Evolutionary conservation across 345 rosid species (phyloP).

Genomic region (Aquilaria sinensis): DNA sequence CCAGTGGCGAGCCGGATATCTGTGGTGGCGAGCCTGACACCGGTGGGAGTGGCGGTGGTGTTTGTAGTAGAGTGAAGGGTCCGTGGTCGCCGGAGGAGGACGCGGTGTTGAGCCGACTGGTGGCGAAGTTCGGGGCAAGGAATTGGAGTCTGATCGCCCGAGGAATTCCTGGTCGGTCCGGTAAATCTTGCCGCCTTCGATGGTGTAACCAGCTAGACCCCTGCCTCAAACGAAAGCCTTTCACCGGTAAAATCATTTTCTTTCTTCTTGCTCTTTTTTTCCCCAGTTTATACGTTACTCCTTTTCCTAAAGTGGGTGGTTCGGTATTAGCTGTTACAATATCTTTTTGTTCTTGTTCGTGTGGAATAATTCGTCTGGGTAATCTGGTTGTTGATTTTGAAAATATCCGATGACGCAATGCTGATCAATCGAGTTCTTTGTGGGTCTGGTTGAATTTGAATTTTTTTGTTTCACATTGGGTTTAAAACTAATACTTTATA

Average conservation of each 20-base stretch:
- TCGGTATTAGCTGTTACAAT: no score
- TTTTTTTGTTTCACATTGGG: no score
- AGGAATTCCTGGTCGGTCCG: constrained; percentile 74
- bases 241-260: constrained; percentile 37
- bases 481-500: no score
- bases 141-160: constrained; percentile 76
- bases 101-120: constrained; percentile 41
- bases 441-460: no score
- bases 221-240: constrained; percentile 66
- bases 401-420: no score
- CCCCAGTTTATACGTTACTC: no score
- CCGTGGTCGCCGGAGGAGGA: constrained; percentile 83
- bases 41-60: constrained; percentile 8
- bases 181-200: constrained; percentile 68
- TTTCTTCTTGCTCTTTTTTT: no score
- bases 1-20: background rate
- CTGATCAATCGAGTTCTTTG: no score
- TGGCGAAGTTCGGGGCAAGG: constrained; percentile 59
- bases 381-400: no score
- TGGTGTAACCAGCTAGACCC: constrained; percentile 89
- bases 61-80: constrained; percentile 50
- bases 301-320: no score
- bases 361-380: no score
- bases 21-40: constrained; percentile 1
- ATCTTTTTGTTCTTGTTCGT: background rate